A percentile compares a stretch with the other conserved stretches of the same genome.
These are phyloP conservation scores for Metarhizium rileyi DNA, from an alignment of 2,329 filamentous ascomycete species.

Conservation along the genomic window DNA sequence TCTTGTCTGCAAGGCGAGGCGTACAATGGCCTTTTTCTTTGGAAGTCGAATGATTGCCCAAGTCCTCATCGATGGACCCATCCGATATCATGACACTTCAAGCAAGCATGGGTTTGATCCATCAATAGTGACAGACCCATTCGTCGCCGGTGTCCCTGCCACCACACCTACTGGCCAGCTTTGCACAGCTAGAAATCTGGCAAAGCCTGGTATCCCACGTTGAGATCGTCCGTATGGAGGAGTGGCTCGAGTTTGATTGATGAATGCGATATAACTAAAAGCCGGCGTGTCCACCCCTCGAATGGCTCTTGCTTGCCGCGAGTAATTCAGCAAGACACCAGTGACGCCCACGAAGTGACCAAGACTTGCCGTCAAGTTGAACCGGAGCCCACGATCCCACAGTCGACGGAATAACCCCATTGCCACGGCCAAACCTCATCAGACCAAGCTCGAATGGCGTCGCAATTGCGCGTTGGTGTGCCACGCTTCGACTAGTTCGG, in stretches of 20 bases:
- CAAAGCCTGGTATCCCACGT: neutral
- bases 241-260: neutral
- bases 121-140: neutral
- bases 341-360: neutral
- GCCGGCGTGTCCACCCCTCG: neutral
- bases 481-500: constrained; percentile 2
- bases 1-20: no score
- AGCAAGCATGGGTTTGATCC: neutral
- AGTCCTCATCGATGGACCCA: neutral
- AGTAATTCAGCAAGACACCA: neutral
- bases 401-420: neutral
- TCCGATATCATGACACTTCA: neutral
- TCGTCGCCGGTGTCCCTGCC: neutral
- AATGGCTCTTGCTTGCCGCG: neutral
- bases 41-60: neutral
- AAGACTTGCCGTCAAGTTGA: neutral
- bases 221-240: neutral
- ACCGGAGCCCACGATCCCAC: neutral
- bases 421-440: neutral
- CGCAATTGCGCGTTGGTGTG: constrained; percentile 1
- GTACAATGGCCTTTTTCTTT: no score
- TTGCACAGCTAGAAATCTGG: neutral
- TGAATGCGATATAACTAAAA: neutral
- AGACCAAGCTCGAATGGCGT: constrained; percentile 3
- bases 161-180: neutral